A percentile compares a stretch with the other conserved stretches of the same genome.
Conservation (phyloP, 2,329 filamentous ascomycete genomes). For the Paraphaeosphaeria minitans region DNA sequence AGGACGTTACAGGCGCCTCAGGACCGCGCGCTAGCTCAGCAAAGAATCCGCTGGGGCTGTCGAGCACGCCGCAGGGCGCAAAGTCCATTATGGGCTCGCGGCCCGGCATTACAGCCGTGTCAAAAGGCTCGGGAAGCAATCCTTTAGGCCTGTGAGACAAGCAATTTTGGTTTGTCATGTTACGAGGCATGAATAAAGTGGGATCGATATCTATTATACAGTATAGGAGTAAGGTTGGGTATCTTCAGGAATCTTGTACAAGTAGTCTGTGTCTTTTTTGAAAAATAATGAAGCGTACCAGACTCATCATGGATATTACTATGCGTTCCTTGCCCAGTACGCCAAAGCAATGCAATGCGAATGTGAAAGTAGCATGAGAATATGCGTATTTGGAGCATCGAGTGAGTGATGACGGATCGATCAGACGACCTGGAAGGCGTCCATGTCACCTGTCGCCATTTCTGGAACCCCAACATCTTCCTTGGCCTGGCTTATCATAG, state of each 20-base stretch:
- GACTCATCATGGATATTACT: background rate
- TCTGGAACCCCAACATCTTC: slow-evolving; percentile 30
- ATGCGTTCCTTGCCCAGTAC: background rate
- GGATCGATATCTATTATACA: slow-evolving; percentile 10
- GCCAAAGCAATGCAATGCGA: slow-evolving; percentile 9
- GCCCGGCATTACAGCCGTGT: slow-evolving; percentile 24
- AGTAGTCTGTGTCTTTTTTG: background rate
- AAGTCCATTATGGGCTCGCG: slow-evolving; percentile 32
- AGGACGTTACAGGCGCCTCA: slow-evolving; percentile 53
- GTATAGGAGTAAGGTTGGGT: slow-evolving; percentile 22
- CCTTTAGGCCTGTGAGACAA: slow-evolving; percentile 48
- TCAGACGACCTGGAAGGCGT: slow-evolving; percentile 32
- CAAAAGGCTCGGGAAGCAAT: slow-evolving; percentile 47
- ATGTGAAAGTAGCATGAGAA: background rate
- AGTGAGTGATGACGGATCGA: background rate
- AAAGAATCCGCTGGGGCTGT: slow-evolving; percentile 54
- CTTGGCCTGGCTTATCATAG: slow-evolving; percentile 36
- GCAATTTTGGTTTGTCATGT: background rate
- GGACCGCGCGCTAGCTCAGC: slow-evolving; percentile 52
- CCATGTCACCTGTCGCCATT: slow-evolving; percentile 38
- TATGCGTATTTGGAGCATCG: background rate
- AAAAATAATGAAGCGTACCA: background rate
- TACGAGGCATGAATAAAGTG: background rate
- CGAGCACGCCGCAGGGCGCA: slow-evolving; percentile 37
- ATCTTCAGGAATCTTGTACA: slow-evolving; percentile 18